Conservation (phyloP, 1,139 yeast genomes). For the Scheffersomyces insectosa region DNA sequence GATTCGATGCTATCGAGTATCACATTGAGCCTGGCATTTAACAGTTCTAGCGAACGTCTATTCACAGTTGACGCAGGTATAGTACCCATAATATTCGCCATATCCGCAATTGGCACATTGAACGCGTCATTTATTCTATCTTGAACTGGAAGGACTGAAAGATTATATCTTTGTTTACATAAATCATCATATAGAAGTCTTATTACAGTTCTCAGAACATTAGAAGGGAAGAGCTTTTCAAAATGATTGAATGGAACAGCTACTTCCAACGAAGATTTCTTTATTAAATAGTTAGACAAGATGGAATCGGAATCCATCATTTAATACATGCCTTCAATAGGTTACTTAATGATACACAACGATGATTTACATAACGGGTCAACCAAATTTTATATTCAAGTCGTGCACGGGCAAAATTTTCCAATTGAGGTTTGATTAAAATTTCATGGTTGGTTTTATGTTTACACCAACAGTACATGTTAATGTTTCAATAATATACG, state of each 20-base stretch:
- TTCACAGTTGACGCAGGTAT: not conserved
- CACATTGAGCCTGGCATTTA: no score
- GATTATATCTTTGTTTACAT: slow-evolving; percentile 18
- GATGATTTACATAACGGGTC: not conserved
- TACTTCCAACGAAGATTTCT: slow-evolving; percentile 11
- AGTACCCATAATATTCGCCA: slow-evolving; percentile 7
- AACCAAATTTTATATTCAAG: not conserved
- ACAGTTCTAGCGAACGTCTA: not conserved
- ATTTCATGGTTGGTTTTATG: not conserved
- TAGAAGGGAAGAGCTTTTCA: slow-evolving; percentile 16
- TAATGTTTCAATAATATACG: no score
- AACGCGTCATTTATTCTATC: no score
- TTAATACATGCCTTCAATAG: not conserved
- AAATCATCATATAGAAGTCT: slow-evolving; percentile 19
- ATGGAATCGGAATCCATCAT: slow-evolving; percentile 15
- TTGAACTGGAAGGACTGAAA: no score
- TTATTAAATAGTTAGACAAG: slow-evolving; percentile 11
- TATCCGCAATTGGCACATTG: not conserved
- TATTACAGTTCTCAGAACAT: slow-evolving; percentile 11
- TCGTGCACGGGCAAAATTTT: not conserved
- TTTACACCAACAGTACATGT: no score
- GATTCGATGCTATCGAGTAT: no score
- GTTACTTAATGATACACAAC: no score
- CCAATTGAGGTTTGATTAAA: not conserved
- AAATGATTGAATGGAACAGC: slow-evolving; percentile 11